A percentile compares a stretch with the other conserved stretches of the same genome.
phyloP scores from a whole-genome alignment of 345 rosid species.

The Adansonia digitata region DNA sequence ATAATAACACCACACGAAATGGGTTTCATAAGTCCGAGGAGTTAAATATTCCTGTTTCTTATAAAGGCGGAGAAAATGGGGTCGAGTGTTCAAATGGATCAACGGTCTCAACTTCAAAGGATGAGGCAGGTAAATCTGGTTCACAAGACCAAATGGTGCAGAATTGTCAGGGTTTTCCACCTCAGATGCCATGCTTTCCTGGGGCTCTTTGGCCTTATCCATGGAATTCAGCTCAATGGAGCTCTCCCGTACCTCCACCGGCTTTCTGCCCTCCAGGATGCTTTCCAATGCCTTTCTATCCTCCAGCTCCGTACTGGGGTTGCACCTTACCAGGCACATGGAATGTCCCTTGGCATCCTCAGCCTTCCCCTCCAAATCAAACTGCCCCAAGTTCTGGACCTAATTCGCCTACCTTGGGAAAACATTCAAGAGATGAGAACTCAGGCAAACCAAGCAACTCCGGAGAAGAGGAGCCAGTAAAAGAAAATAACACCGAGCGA shows the following conservation, averaged over 20 bases:
- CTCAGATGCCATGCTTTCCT: slow-evolving; percentile 49
- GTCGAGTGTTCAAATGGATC: slow-evolving; percentile 28
- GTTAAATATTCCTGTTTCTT: slow-evolving; percentile 30
- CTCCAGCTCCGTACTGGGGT: slow-evolving; percentile 66
- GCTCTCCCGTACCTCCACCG: slow-evolving; percentile 35
- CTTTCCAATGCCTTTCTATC: slow-evolving; percentile 58
- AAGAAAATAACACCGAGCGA: slow-evolving; percentile 51
- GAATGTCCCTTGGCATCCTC: slow-evolving; percentile 70
- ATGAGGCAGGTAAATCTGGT: slow-evolving; percentile 28
- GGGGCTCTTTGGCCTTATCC: slow-evolving; percentile 60
- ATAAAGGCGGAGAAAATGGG: slow-evolving; percentile 29
- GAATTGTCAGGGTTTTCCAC: slow-evolving; percentile 34
- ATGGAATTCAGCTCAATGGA: slow-evolving; percentile 58
- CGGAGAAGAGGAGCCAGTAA: slow-evolving; percentile 35
- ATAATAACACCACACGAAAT: slow-evolving; percentile 29
- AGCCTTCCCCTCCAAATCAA: slow-evolving; percentile 53
- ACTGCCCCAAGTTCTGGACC: slow-evolving; percentile 44
- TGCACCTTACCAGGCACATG: slow-evolving; percentile 62
- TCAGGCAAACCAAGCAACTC: slow-evolving; percentile 24
- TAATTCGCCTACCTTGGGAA: slow-evolving; percentile 80
- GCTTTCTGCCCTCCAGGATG: slow-evolving; percentile 46
- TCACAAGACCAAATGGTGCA: slow-evolving; percentile 22
- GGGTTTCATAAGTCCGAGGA: slow-evolving; percentile 53
- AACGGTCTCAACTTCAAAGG: slow-evolving; percentile 26
- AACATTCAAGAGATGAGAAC: slow-evolving; percentile 80